These are phyloP conservation scores for Pichia sp. DNA, from an alignment of 1,139 yeast species.

Conservation along the genomic window DNA sequence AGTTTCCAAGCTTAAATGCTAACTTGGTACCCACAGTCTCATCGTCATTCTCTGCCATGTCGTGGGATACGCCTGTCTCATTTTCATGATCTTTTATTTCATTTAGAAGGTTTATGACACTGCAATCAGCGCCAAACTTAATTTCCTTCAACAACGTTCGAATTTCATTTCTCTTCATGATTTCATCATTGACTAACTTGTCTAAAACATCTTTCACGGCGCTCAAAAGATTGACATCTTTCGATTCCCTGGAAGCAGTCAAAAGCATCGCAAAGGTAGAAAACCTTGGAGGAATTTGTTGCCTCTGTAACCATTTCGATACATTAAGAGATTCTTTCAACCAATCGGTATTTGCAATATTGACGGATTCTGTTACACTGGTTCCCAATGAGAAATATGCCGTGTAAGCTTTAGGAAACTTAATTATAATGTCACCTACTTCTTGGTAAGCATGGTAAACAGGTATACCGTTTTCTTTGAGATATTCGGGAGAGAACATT, in stretches of 20 bases:
- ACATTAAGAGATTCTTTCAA: conserved; percentile 44
- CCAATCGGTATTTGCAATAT: conserved; percentile 61
- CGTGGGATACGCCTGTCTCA: not conserved
- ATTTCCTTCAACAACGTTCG: conserved; percentile 19
- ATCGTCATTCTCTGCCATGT: conserved; percentile 1
- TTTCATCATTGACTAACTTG: conserved; percentile 37
- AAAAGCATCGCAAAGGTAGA: conserved; percentile 46
- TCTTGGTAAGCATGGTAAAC: conserved; percentile 46
- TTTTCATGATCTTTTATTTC: not conserved
- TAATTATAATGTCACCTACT: conserved; percentile 58
- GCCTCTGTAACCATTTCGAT: conserved; percentile 50
- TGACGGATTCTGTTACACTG: conserved; percentile 50
- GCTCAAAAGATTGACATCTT: conserved; percentile 33
- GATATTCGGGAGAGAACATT: conserved; percentile 45
- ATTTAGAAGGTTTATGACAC: not conserved
- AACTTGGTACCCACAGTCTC: conserved; percentile 11
- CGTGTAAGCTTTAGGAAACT: conserved; percentile 52
- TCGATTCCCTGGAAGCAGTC: conserved; percentile 42
- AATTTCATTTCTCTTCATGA: conserved; percentile 38
- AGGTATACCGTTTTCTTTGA: conserved; percentile 45
- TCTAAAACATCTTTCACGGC: conserved; percentile 36
- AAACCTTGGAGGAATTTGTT: conserved; percentile 46
- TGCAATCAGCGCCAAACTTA: conserved; percentile 5
- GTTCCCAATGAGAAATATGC: conserved; percentile 51
- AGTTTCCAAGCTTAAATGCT: conserved; percentile 5